These are phyloP conservation scores for Aurantiochytrium sp. DNA, from an alignment of 108 stramenopile genomes.

Conservation along the genomic window DNA sequence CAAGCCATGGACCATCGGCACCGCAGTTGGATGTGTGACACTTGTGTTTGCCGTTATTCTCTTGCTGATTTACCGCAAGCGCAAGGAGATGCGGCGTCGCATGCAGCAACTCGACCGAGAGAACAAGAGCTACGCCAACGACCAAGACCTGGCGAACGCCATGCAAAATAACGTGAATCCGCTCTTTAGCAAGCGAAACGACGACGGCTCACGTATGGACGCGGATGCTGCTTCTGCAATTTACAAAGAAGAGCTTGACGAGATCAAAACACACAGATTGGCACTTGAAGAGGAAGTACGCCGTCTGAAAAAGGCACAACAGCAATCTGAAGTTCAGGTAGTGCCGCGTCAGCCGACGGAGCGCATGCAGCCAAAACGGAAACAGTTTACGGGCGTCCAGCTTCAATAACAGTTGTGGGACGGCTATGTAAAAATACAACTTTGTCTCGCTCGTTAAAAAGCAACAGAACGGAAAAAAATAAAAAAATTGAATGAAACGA, in stretches of 20 bases:
- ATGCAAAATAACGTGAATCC: not conserved
- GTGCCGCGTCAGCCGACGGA: not conserved
- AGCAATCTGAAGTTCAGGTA: not conserved
- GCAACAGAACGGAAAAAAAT: too few species aligned
- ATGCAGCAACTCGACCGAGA: not conserved
- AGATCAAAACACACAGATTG: not conserved
- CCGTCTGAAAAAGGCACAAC: not conserved
- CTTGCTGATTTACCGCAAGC: not conserved
- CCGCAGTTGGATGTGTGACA: not conserved
- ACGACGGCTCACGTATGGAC: not conserved
- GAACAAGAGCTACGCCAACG: conserved; percentile 2
- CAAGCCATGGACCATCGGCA: not conserved
- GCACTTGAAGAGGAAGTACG: not conserved
- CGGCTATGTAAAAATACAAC: too few species aligned
- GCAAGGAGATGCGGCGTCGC: not conserved
- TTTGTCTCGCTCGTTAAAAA: too few species aligned
- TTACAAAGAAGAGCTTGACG: not conserved
- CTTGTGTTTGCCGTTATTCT: not conserved
- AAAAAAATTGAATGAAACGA: too few species aligned
- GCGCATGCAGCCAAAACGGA: not conserved
- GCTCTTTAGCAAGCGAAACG: not conserved
- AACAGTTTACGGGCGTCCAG: not conserved
- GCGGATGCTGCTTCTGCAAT: not conserved
- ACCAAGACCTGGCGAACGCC: not conserved
- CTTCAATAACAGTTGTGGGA: too few species aligned